Percentiles rank a stretch among this genome's conserved stretches.
Evolutionary conservation across 495 filamentous ascomycete species (phyloP).

Genomic region (Trichodelitschia bisporula): DNA sequence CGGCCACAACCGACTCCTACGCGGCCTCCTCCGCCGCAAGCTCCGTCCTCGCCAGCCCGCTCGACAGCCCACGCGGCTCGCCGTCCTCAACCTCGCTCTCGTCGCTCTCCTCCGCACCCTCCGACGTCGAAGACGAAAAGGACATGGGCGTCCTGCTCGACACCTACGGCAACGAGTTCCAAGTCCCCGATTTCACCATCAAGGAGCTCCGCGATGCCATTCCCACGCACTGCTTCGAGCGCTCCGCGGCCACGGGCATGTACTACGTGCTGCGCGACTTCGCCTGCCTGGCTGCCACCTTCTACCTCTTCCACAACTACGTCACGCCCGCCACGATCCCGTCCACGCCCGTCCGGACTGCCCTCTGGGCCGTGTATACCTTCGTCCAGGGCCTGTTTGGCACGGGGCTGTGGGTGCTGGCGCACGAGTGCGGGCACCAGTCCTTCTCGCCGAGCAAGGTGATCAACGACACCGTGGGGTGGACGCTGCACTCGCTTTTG

Average conservation of each 20-base stretch:
- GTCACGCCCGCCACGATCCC: conserved; percentile 28
- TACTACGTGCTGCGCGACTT: conserved; percentile 49
- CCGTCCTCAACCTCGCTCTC: conserved; percentile 79
- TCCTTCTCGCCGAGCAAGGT: conserved; percentile 36
- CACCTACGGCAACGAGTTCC: conserved; percentile 50
- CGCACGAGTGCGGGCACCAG: conserved; percentile 70
- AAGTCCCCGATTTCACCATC: conserved; percentile 52
- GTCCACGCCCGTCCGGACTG: conserved; percentile 24
- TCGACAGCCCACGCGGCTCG: conserved; percentile 26
- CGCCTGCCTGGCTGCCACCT: conserved; percentile 31
- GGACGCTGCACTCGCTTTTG: conserved; percentile 37
- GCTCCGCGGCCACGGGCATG: conserved; percentile 35
- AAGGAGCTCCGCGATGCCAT: conserved; percentile 65
- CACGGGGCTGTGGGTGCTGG: conserved; percentile 65
- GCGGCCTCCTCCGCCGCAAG: conserved; percentile 30
- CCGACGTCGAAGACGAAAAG: conserved; percentile 18
- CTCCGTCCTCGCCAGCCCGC: conserved; percentile 40
- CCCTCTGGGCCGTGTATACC: conserved; percentile 40
- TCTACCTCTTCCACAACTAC: conserved; percentile 41
- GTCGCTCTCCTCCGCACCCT: conserved; percentile 47
- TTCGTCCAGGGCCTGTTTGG: conserved; percentile 52
- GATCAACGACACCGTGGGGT: conserved; percentile 43
- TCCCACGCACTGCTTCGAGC: conserved; percentile 58
- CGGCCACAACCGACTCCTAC: conserved; percentile 24
- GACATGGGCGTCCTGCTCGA: conserved; percentile 23